phyloP scores from a whole-genome alignment of 2,329 filamentous ascomycete species.

The Reticulascus tulasneorum region DNA sequence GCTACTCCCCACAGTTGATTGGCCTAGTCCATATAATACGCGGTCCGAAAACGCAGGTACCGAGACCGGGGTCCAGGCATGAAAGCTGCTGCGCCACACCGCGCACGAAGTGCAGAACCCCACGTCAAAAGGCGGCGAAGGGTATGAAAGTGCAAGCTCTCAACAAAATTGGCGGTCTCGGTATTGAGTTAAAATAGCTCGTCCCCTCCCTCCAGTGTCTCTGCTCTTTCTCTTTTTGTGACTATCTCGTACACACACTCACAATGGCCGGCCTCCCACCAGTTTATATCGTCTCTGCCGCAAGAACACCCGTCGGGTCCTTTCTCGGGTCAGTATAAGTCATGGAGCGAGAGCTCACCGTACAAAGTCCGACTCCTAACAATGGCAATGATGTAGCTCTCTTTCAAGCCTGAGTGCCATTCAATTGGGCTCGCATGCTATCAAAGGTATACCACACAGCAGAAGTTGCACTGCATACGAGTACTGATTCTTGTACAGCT shows the following conservation, averaged over 20 bases:
- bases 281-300: constrained; percentile 93
- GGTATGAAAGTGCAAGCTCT: too few species aligned
- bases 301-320: constrained; percentile 85
- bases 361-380: constrained; percentile 15
- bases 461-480: constrained; percentile 7
- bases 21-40: constrained; percentile 2
- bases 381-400: too few species aligned
- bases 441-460: constrained; percentile 66
- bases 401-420: constrained; percentile 82
- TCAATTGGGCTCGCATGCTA: constrained; percentile 84
- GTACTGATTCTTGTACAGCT: constrained; percentile 33
- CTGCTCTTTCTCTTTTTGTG: too few species aligned
- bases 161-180: too few species aligned
- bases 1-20: neutral
- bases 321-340: constrained; percentile 72
- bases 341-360: constrained; percentile 5
- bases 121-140: constrained; percentile 11
- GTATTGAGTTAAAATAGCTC: too few species aligned
- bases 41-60: constrained; percentile 6
- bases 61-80: constrained; percentile 1
- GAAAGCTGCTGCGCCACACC: constrained; percentile 11
- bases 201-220: too few species aligned
- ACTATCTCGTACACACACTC: constrained; percentile 19
- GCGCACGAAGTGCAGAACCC: constrained; percentile 8
- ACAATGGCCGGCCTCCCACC: constrained; percentile 76